A percentile compares a stretch with the other conserved stretches of the same genome.
Conservation (phyloP, 345 rosid genomes). For the Dipteronia sinensis region DNA sequence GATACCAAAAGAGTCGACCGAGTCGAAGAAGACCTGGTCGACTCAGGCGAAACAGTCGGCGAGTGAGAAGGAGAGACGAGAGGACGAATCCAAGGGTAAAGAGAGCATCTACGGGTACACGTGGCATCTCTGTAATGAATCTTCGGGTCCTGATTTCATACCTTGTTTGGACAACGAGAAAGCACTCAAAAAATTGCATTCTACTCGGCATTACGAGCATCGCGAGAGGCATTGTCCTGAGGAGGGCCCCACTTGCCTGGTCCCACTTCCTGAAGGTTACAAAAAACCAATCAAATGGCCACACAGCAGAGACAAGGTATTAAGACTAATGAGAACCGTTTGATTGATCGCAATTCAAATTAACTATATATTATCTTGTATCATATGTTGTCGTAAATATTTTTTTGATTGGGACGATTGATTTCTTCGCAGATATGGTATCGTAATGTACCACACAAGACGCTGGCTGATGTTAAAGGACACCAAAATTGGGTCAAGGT, state of each 20-base stretch:
- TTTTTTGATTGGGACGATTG: too few species aligned
- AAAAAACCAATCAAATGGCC: conserved; percentile 78
- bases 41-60: conserved; percentile 74
- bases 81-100: conserved; percentile 32
- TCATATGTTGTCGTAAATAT: too few species aligned
- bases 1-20: conserved; percentile 78
- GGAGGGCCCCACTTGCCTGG: conserved; percentile 74
- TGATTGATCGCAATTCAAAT: neutral
- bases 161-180: conserved; percentile 92
- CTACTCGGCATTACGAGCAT: conserved; percentile 74
- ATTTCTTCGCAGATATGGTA: conserved; percentile 66
- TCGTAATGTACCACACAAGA: conserved; percentile 81
- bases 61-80: conserved; percentile 72
- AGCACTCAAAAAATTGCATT: conserved; percentile 54
- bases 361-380: too few species aligned
- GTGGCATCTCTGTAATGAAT: conserved; percentile 81
- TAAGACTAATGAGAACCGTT: neutral
- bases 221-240: conserved; percentile 97
- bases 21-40: conserved; percentile 74
- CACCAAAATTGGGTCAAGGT: conserved; percentile 98
- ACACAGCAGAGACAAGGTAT: conserved; percentile 81
- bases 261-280: conserved; percentile 69
- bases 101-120: conserved; percentile 38
- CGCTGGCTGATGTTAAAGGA: conserved; percentile 81
- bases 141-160: conserved; percentile 82